Percentiles rank a stretch among this genome's conserved stretches.
phyloP scores from a whole-genome alignment of 2,329 filamentous ascomycete genomes.

The Pseudogymnoascus sp. region DNA sequence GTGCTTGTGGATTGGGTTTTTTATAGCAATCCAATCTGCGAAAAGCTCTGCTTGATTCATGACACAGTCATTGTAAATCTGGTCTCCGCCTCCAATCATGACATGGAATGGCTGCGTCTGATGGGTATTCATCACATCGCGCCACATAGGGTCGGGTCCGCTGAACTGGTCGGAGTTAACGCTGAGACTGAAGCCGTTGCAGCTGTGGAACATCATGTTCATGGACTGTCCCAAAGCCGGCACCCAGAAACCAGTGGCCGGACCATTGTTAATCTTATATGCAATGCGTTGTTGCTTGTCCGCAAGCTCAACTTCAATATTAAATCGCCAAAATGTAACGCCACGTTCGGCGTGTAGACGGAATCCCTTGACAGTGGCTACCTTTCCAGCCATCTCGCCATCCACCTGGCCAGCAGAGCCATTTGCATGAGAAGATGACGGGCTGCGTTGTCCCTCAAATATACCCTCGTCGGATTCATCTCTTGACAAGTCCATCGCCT shows the following conservation, averaged over 20 bases:
- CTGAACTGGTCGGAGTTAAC: conserved; percentile 74
- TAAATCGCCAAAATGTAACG: conserved; percentile 95
- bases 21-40: conserved; percentile 74
- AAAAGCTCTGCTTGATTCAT: conserved; percentile 69
- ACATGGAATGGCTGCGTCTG: conserved; percentile 91
- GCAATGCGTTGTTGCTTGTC: conserved; percentile 76
- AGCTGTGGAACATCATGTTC: conserved; percentile 99
- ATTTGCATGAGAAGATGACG: conserved; percentile 45
- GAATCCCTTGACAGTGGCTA: conserved; percentile 74
- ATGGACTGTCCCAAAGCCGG: conserved; percentile 76
- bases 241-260: conserved; percentile 88
- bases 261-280: conserved; percentile 90
- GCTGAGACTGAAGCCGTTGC: conserved; percentile 85
- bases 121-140: conserved; percentile 87
- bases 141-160: conserved; percentile 93
- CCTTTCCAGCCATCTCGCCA: conserved; percentile 73
- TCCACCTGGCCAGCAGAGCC: conserved; percentile 52
- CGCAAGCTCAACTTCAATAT: conserved; percentile 80
- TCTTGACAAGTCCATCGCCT: conserved; percentile 67
- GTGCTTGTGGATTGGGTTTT: conserved; percentile 72
- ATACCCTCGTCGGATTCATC: conserved; percentile 75
- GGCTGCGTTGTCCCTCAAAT: conserved; percentile 60
- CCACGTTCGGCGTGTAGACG: conserved; percentile 79
- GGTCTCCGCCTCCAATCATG: conserved; percentile 95
- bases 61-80: conserved; percentile 89